Evolutionary conservation across 1,139 yeast species (phyloP).

Genomic region (Casaregolazyma lundiana): DNA sequence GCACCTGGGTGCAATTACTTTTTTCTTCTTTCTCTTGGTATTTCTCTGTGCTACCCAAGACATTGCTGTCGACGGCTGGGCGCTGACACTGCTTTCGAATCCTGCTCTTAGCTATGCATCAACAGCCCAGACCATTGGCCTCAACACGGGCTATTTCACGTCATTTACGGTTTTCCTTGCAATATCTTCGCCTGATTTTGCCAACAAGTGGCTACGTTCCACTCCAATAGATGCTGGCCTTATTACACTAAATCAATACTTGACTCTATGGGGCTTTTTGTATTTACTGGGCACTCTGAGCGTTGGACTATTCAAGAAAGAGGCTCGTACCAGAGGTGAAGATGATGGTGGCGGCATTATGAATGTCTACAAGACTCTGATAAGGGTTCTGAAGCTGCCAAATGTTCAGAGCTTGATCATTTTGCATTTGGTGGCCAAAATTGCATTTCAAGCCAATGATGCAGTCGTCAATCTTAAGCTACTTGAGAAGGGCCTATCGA

Average conservation of each 20-base stretch:
- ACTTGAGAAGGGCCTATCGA: constrained; percentile 87
- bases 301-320: constrained; percentile 44
- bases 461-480: constrained; percentile 90
- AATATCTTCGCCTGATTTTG: constrained; percentile 86
- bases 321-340: constrained; percentile 38
- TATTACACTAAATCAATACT: constrained; percentile 67
- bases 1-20: constrained; percentile 53
- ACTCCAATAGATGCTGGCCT: constrained; percentile 62
- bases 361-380: constrained; percentile 70
- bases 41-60: constrained; percentile 96
- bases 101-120: constrained; percentile 88
- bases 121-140: constrained; percentile 94
- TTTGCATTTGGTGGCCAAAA: constrained; percentile 73
- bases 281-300: constrained; percentile 65
- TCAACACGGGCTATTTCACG: constrained; percentile 87
- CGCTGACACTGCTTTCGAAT: constrained; percentile 75
- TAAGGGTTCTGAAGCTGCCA: constrained; percentile 66
- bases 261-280: constrained; percentile 71
- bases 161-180: constrained; percentile 90
- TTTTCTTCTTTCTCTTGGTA: constrained; percentile 68
- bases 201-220: constrained; percentile 71
- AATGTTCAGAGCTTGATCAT: constrained; percentile 71
- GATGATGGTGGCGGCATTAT: constrained; percentile 30
- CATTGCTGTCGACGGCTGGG: constrained; percentile 99
- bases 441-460: constrained; percentile 94